phyloP scores from a whole-genome alignment of 176 grass and related monocot species.

The Hordeum marinum region DNA sequence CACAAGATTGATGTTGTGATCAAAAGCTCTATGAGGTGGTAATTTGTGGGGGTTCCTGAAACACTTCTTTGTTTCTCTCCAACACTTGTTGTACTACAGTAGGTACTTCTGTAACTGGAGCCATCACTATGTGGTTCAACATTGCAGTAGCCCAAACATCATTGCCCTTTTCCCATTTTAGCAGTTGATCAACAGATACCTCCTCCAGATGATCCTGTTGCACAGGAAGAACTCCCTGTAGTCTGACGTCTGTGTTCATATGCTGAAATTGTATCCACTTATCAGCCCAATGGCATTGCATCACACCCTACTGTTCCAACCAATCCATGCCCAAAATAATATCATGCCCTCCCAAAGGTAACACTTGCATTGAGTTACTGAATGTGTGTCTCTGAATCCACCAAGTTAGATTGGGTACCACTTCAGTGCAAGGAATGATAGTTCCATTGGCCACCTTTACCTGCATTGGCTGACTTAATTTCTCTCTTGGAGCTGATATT shows the following conservation, averaged over 20 bases:
- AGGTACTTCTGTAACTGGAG: neutral
- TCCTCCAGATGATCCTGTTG: rapidly evolving
- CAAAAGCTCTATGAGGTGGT: neutral
- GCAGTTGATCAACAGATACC: rapidly evolving
- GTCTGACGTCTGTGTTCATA: neutral
- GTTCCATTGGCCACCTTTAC: too few relatives aligned
- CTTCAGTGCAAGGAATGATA: too few relatives aligned
- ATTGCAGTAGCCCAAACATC: neutral
- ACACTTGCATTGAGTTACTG: too few relatives aligned
- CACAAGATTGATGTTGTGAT: neutral
- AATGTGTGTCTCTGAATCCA: too few relatives aligned
- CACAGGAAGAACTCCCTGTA: neutral
- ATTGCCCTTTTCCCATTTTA: neutral
- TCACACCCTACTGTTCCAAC: neutral
- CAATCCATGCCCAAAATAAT: neutral
- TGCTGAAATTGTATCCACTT: neutral
- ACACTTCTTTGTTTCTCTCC: neutral
- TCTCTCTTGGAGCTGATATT: too few relatives aligned
- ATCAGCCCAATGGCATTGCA: neutral
- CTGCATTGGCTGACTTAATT: too few relatives aligned
- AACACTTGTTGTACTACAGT: neutral
- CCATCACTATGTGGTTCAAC: too few relatives aligned
- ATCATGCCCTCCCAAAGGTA: neutral
- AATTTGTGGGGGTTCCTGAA: neutral
- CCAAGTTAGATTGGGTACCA: too few relatives aligned